phyloP scores from a whole-genome alignment of 148 eudicot genomes.

The Rhododendron williamsianum region DNA sequence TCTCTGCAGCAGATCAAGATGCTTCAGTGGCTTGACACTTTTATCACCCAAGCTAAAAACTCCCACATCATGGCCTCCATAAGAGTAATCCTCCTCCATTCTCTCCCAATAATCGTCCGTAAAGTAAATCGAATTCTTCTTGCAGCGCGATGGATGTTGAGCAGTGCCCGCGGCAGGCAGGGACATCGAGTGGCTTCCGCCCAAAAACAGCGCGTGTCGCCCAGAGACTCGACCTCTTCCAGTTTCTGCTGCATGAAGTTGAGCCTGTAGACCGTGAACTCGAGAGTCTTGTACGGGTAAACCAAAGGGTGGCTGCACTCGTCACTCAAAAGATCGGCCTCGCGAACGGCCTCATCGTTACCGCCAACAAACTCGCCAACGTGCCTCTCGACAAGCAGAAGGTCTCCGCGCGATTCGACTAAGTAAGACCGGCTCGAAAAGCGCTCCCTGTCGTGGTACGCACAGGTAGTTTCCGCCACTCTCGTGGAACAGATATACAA shows the following conservation, averaged over 20 bases:
- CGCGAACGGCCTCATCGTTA: background rate
- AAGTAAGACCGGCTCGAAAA: background rate
- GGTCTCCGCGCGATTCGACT: background rate
- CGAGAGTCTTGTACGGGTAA: background rate
- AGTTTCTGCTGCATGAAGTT: background rate
- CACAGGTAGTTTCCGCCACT: background rate
- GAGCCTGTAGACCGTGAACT: background rate
- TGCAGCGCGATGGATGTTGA: background rate
- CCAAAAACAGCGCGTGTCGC: background rate
- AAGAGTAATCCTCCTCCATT: background rate
- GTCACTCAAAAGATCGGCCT: background rate
- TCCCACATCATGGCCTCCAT: slow-evolving; percentile 7
- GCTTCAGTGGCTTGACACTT: background rate
- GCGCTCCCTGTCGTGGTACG: background rate
- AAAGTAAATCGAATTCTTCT: background rate
- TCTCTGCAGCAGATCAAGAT: background rate
- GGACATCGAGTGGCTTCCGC: background rate
- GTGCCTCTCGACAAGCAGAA: slow-evolving; percentile 2
- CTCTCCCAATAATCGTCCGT: background rate
- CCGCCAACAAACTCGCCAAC: background rate
- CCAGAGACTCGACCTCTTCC: background rate
- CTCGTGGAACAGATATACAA: background rate
- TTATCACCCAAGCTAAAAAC: background rate
- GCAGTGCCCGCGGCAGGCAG: background rate
- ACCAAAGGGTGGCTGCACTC: background rate